A percentile compares a stretch with the other conserved stretches of the same genome.
phyloP scores from a whole-genome alignment of 1,139 yeast species.

The Candida labiduridarum region DNA sequence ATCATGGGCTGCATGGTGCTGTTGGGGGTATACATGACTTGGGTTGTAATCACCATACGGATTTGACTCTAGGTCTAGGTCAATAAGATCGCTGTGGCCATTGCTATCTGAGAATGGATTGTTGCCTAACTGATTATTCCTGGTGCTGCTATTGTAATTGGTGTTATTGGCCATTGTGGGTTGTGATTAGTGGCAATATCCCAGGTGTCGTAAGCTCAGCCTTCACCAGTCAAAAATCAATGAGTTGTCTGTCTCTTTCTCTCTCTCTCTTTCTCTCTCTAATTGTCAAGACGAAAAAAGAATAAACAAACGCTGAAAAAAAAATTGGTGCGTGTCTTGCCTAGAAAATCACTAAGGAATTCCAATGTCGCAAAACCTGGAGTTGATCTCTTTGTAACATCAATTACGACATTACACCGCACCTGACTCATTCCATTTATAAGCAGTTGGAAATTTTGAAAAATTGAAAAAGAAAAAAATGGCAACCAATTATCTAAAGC shows the following conservation, averaged over 20 bases:
- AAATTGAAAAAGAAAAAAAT: not conserved
- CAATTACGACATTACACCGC: not conserved
- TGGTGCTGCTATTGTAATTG: not conserved
- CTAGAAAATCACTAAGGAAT: not conserved
- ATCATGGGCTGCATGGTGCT: slow-evolving; percentile 9
- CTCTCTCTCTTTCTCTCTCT: not conserved
- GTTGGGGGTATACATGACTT: slow-evolving; percentile 14
- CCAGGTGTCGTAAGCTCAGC: not conserved
- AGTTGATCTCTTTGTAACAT: not conserved
- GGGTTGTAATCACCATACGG: slow-evolving; percentile 18
- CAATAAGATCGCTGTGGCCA: slow-evolving; percentile 30
- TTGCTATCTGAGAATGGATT: slow-evolving; percentile 26
- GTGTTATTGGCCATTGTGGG: not conserved
- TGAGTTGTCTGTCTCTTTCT: slow-evolving; percentile 1
- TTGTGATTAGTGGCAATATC: not conserved
- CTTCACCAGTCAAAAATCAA: not conserved
- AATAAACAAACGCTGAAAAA: not conserved
- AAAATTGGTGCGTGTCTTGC: not conserved
- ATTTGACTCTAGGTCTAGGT: slow-evolving; percentile 26
- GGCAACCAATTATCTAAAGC: not conserved
- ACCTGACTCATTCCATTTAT: slow-evolving; percentile 2
- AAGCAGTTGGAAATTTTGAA: not conserved
- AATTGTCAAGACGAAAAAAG: not conserved
- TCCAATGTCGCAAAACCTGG: not conserved
- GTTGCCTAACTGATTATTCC: slow-evolving; percentile 1